Conservation (phyloP, 306 rosid genomes). For the Astragalus membranaceus region DNA sequence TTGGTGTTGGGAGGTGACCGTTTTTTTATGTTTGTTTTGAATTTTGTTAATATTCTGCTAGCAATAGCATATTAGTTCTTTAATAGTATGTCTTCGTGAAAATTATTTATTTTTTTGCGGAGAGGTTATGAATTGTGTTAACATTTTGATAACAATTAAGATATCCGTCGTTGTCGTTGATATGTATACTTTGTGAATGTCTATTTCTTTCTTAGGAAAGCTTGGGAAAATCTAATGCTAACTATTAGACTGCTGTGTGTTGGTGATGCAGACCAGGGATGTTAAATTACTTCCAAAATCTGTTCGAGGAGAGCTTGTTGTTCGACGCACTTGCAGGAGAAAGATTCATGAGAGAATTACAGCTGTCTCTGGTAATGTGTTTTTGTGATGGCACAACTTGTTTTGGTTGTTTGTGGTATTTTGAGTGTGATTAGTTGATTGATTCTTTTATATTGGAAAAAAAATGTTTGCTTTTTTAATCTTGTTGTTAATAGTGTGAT, state of each 20-base stretch:
- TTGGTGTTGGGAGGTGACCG: slow-evolving; percentile 97
- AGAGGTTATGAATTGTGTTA: too few species aligned
- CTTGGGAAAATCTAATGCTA: too few species aligned
- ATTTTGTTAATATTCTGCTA: background rate
- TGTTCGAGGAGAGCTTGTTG: slow-evolving; percentile 45
- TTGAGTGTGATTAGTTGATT: background rate
- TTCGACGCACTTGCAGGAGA: slow-evolving; percentile 71
- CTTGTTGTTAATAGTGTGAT: background rate
- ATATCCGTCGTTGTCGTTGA: too few species aligned
- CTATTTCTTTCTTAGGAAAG: too few species aligned
- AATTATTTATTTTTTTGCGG: too few species aligned
- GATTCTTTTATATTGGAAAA: background rate
- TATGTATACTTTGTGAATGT: too few species aligned
- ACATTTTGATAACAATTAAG: too few species aligned
- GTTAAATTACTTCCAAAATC: slow-evolving; percentile 65
- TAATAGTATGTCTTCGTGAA: background rate
- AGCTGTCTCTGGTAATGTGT: slow-evolving; percentile 67
- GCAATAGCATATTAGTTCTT: background rate
- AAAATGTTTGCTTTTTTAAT: background rate
- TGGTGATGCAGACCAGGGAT: slow-evolving; percentile 63
- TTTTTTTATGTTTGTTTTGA: background rate
- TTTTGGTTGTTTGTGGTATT: background rate
- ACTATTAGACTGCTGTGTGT: background rate
- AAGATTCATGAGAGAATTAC: slow-evolving; percentile 77
- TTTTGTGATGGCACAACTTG: background rate